Percentiles rank a stretch among this genome's conserved stretches.
Conservation (phyloP, 495 filamentous ascomycete species). For the Penicillium angulare region DNA sequence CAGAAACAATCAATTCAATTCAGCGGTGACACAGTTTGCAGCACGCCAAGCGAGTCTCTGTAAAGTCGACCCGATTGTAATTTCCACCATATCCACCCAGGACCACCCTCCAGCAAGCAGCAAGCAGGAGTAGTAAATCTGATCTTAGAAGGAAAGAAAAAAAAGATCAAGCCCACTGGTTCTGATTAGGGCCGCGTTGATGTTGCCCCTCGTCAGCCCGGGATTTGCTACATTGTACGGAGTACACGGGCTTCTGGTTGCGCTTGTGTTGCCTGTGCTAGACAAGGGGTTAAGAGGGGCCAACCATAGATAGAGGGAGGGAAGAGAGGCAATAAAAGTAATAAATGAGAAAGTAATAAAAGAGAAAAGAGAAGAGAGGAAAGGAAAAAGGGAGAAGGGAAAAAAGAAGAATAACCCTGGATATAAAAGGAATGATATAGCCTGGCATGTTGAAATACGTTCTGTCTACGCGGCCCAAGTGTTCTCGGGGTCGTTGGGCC, state of each 20-base stretch:
- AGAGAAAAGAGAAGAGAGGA: not conserved
- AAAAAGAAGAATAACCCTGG: not conserved
- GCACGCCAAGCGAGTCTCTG: too few species aligned
- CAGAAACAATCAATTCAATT: too few species aligned
- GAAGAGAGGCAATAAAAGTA: not conserved
- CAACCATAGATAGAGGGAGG: too few species aligned
- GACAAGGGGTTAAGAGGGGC: too few species aligned
- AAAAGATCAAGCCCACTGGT: conserved; percentile 12
- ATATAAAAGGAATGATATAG: not conserved
- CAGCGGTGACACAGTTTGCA: too few species aligned
- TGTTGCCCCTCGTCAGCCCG: conserved; percentile 4
- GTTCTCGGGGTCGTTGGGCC: too few species aligned
- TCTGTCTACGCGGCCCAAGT: not conserved
- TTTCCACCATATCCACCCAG: conserved; percentile 2
- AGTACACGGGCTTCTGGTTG: conserved; percentile 11
- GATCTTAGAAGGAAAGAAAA: too few species aligned
- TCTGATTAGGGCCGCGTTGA: conserved; percentile 24
- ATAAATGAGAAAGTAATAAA: not conserved
- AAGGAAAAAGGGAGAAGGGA: not conserved
- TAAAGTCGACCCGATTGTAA: too few species aligned
- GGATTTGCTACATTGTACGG: conserved; percentile 15
- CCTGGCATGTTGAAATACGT: too few species aligned
- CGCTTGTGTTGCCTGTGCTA: conserved; percentile 13
- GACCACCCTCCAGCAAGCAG: too few species aligned
- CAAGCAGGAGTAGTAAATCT: too few species aligned